Percentiles rank a stretch among this genome's conserved stretches.
Conservation (phyloP, 208 protist genomes). For the Zelonia costaricensis region DNA sequence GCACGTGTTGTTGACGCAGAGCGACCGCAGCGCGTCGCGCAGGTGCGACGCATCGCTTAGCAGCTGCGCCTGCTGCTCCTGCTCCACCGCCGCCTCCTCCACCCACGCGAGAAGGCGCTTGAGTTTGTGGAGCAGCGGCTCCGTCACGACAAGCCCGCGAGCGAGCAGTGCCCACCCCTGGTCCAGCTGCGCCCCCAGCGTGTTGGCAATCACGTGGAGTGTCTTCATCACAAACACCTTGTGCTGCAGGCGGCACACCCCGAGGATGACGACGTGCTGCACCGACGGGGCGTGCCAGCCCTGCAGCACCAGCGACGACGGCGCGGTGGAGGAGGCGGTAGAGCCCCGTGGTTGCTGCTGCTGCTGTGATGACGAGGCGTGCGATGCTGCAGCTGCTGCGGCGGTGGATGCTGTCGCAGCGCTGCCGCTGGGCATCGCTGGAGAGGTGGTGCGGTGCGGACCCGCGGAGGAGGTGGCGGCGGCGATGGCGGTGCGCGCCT, state of each 20-base stretch:
- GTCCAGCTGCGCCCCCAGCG: conserved; percentile 42
- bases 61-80: conserved; percentile 38
- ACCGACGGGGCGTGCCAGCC: conserved; percentile 18
- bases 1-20: conserved; percentile 51
- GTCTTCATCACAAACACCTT: conserved; percentile 57
- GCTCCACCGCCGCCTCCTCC: conserved; percentile 30
- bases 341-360: too few species aligned
- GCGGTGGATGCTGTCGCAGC: too few species aligned
- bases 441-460: background rate
- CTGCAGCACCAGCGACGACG: conserved; percentile 1
- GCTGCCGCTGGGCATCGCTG: too few species aligned
- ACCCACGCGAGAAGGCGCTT: conserved; percentile 34
- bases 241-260: conserved; percentile 41
- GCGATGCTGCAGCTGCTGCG: too few species aligned
- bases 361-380: background rate
- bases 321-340: background rate
- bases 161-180: conserved; percentile 49
- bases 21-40: conserved; percentile 55
- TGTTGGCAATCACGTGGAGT: conserved; percentile 58
- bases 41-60: conserved; percentile 49
- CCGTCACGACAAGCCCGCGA: conserved; percentile 41
- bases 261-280: conserved; percentile 29
- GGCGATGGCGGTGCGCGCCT: too few species aligned
- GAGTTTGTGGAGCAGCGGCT: conserved; percentile 43
- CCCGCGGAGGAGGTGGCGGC: too few species aligned